Evolutionary conservation across 78 protist species (phyloP).

Genomic region (Corallochytrium limacisporum): DNA sequence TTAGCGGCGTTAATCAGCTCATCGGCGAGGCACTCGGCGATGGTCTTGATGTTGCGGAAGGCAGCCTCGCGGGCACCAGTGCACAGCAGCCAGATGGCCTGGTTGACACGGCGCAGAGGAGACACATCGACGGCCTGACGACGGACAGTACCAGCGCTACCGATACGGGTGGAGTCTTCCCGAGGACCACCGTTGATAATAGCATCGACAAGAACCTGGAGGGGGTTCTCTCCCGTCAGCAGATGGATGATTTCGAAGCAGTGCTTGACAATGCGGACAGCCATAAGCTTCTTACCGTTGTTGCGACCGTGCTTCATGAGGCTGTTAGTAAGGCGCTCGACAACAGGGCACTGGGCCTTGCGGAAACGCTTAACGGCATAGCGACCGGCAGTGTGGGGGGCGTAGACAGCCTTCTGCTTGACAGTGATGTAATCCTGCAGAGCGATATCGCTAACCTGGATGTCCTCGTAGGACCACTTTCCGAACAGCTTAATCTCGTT

Average conservation of each 20-base stretch:
- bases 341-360: conserved; percentile 99
- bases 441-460: not conserved
- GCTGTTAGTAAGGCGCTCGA: conserved; percentile 90
- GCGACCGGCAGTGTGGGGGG: conserved; percentile 99
- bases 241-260: conserved; percentile 98
- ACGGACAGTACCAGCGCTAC: conserved; percentile 96
- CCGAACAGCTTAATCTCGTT: conserved; percentile 54
- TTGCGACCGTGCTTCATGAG: conserved; percentile 98
- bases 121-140: conserved; percentile 99
- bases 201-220: conserved; percentile 83
- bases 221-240: conserved; percentile 93
- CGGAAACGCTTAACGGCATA: conserved; percentile 90
- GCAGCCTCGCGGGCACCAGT: conserved; percentile 91
- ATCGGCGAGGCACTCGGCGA: conserved; percentile 98
- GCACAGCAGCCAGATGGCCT: conserved; percentile 82
- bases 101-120: conserved; percentile 99
- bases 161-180: conserved; percentile 99
- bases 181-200: conserved; percentile 94
- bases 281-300: conserved; percentile 99
- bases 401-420: conserved; percentile 59
- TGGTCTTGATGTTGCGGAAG: conserved; percentile 97
- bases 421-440: conserved; percentile 60
- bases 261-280: conserved; percentile 94
- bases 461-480: conserved; percentile 65
- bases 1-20: conserved; percentile 97